Conservation (phyloP, 2,329 filamentous ascomycete species). For the Conoideocrella luteorostrata region DNA sequence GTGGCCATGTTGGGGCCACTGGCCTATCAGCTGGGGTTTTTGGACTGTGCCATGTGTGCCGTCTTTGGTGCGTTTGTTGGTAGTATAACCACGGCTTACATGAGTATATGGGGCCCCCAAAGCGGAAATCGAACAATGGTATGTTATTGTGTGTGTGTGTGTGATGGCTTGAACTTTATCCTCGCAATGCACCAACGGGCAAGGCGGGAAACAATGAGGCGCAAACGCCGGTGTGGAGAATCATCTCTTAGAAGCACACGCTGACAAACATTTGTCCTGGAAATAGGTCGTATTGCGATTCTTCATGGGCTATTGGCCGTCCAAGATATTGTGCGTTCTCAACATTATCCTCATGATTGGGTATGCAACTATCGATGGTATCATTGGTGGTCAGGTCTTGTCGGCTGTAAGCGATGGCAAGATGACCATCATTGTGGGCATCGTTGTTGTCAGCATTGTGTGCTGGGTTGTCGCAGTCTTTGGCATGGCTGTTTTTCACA, state of each 20-base stretch:
- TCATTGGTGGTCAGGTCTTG: constrained; percentile 73
- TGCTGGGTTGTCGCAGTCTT: constrained; percentile 65
- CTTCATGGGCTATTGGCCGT: constrained; percentile 61
- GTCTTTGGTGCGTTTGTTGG: constrained; percentile 72
- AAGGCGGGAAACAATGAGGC: too few species aligned
- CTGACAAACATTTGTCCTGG: too few species aligned
- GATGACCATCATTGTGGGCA: constrained; percentile 67
- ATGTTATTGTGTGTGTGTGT: not conserved
- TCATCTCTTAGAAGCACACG: too few species aligned
- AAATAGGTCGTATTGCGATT: constrained; percentile 58
- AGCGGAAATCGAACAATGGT: constrained; percentile 75
- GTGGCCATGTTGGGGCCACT: constrained; percentile 65
- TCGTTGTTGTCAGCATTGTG: constrained; percentile 70
- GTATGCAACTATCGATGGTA: constrained; percentile 72
- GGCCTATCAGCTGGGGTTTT: constrained; percentile 63
- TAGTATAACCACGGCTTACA: constrained; percentile 67
- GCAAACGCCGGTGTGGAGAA: too few species aligned
- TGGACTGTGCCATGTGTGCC: constrained; percentile 65
- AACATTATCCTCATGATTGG: constrained; percentile 61
- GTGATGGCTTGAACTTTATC: not conserved
- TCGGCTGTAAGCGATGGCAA: constrained; percentile 59
- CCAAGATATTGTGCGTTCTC: constrained; percentile 24
- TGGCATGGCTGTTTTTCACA: constrained; percentile 50
- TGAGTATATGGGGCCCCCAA: constrained; percentile 67
- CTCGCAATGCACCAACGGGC: too few species aligned